These are phyloP conservation scores for Aspergillus sp. DNA, from an alignment of 2,329 filamentous ascomycete species.

Conservation along the genomic window DNA sequence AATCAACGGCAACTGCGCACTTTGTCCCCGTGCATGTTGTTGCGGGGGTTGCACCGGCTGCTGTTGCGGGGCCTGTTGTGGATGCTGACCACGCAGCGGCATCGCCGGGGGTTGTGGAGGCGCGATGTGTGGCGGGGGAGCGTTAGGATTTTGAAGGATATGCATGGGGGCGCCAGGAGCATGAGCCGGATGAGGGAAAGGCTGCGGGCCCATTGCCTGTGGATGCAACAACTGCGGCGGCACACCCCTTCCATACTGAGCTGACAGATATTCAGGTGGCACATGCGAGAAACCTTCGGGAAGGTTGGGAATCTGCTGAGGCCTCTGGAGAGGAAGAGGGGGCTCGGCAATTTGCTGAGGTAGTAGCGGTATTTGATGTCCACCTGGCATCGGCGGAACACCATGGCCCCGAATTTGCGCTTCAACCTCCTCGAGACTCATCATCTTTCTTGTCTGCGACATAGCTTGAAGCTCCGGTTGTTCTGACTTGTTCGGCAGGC, in stretches of 20 bases:
- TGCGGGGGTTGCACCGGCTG: constrained; percentile 34
- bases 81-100: constrained; percentile 36
- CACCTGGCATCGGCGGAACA: constrained; percentile 22
- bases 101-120: constrained; percentile 39
- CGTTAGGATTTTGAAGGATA: constrained; percentile 64
- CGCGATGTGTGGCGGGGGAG: constrained; percentile 50
- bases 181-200: constrained; percentile 43
- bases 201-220: constrained; percentile 43
- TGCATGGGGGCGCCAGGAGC: constrained; percentile 62
- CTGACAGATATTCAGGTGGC: constrained; percentile 51
- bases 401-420: constrained; percentile 79
- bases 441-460: constrained; percentile 68
- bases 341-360: constrained; percentile 29
- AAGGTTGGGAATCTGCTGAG: constrained; percentile 30
- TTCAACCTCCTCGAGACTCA: constrained; percentile 97
- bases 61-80: constrained; percentile 35
- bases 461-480: constrained; percentile 4
- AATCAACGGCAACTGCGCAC: constrained; percentile 52
- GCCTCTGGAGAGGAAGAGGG: constrained; percentile 32
- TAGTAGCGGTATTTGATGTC: constrained; percentile 29
- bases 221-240: constrained; percentile 38
- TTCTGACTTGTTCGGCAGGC: constrained; percentile 52
- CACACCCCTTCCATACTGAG: constrained; percentile 35
- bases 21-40: constrained; percentile 35
- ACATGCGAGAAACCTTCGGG: constrained; percentile 35